Base-by-base conservation (phyloP, 345 rosid species). In the Diplotaxis tenuifolia region DNA sequence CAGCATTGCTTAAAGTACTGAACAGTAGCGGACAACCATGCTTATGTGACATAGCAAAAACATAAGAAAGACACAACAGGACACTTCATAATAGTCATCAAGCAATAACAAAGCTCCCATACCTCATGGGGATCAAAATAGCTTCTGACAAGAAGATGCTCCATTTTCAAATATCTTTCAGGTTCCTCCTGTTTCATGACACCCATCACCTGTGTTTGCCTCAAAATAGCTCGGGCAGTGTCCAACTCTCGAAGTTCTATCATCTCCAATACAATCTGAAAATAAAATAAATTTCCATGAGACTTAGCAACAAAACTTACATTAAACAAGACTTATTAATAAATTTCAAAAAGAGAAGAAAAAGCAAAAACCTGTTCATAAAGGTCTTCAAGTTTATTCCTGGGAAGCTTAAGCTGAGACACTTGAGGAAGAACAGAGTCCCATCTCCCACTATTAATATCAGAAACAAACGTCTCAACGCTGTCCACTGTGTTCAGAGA, bases 141-240 rank as follows among this genome's bases (percentile, higher is more conserved):
- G 62, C 97, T 87, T 82, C 96, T 85, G 75, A 95, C 98, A 38
- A 95, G 85, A 50, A 92, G 95, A 85, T 95, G 98, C 79, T 95
- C 96, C 28, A 95, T 96, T 53, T 85, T 77, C 89, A 95, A 81
- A 84, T 92, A 92, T 85, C 99, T 86, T 62, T 90, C 97, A 18
- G 99, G 92, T 80, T 92, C 96, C 86, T 95, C 99, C 86, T 95
- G 99, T 85, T 92, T 95, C 99, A 95, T 90, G 71, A 92, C 90
- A 72, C 99, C 94, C 99, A 95, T 95, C 59, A 89, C 99, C 78
- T 92, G 99, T 42, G 99, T 95, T 78, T 95, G 98, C 83, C 91
- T 86, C 76, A 95, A 81, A 76, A 95, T 89, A 71, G 99, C 94
- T 38, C 99, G 89, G 7, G 99, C 97, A 57, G 99, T 89, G 71